Base-by-base conservation (phyloP, 371 early-diverging fungal genomes). In the Apophysomyces ossiformis region DNA sequence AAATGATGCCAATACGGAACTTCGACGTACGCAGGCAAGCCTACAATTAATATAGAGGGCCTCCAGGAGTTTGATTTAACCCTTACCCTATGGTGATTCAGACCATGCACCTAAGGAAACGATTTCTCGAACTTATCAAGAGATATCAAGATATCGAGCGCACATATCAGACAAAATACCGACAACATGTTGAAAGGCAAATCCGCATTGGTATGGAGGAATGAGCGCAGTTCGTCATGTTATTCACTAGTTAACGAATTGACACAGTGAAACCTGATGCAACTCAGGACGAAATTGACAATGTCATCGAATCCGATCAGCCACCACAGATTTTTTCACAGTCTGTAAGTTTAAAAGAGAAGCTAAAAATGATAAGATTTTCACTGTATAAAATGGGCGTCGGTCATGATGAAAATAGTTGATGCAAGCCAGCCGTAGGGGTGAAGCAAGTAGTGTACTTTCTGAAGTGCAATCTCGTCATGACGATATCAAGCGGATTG, bases 381-480 rank as follows among this genome's bases (percentile, higher is more conserved):
- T 26, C 32, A 26, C 47, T 26, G 7, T 47, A 0, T 21, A 16
- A 4, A 39, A 12, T 16, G 7, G 54, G 21, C 21, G 9, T 16
- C 2, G 6, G 26, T 47, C 15, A 21, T 50, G 36, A 3, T 6
- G 58, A 7, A 6, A n/a, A 16, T 67, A 90, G 90, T 78, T 91
- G 37, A 73, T 92, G 67, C 84, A 88, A 68, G 77, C 78, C 18
- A 87, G 89, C 18, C 87, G 92, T 56, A 83, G 84, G 37, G 86
- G 87, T 6, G 89, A 92, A 61, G 93, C 93, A 36, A 81, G 83
- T 50, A 73, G 83, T 26, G 93, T 91, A 16, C 75, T 95, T 26
- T 75, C 82, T 32, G 93, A 93, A 73, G 92, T 95, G 36, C 92
- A 93, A 71, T 85, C 82, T 64, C 81, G 92, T 50, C 93, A 95